A percentile compares a stretch with the other conserved stretches of the same genome.
These are phyloP conservation scores for Pestalotiopsis sp. DNA, from an alignment of 2,329 filamentous ascomycete species.

Conservation along the genomic window DNA sequence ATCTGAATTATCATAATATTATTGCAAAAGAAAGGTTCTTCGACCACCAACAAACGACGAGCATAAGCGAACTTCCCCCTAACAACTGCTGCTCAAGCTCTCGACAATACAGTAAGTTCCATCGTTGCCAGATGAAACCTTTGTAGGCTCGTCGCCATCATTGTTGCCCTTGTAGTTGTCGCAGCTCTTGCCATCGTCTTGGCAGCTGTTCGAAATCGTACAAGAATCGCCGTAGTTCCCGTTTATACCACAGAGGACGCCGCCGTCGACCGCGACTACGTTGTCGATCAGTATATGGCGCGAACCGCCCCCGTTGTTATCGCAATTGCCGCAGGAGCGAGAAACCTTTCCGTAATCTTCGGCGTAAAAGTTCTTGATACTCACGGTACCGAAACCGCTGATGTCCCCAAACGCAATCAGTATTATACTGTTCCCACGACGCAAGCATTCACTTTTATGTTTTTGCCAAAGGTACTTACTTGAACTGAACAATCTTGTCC, in stretches of 20 bases:
- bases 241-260: slow-evolving; percentile 49
- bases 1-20: background rate
- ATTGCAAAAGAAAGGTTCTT: background rate
- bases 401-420: background rate
- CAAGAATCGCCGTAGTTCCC: slow-evolving; percentile 51
- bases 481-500: slow-evolving; percentile 45
- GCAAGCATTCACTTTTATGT: background rate
- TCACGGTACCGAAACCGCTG: slow-evolving; percentile 37
- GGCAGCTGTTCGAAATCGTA: slow-evolving; percentile 41
- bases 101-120: slow-evolving; percentile 32
- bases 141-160: slow-evolving; percentile 35
- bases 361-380: slow-evolving; percentile 41
- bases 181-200: slow-evolving; percentile 30
- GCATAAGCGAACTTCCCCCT: background rate
- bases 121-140: slow-evolving; percentile 39
- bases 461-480: slow-evolving; percentile 16
- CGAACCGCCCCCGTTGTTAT: slow-evolving; percentile 35
- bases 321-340: slow-evolving; percentile 53
- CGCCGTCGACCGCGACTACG: slow-evolving; percentile 41
- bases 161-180: slow-evolving; percentile 38
- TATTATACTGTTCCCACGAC: background rate
- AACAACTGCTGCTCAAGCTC: slow-evolving; percentile 18
- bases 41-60: background rate
- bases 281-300: slow-evolving; percentile 46
- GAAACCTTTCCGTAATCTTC: slow-evolving; percentile 49